Base-by-base conservation (phyloP, 2,329 filamentous ascomycete species). In the Sclerotinia trifoliorum region DNA sequence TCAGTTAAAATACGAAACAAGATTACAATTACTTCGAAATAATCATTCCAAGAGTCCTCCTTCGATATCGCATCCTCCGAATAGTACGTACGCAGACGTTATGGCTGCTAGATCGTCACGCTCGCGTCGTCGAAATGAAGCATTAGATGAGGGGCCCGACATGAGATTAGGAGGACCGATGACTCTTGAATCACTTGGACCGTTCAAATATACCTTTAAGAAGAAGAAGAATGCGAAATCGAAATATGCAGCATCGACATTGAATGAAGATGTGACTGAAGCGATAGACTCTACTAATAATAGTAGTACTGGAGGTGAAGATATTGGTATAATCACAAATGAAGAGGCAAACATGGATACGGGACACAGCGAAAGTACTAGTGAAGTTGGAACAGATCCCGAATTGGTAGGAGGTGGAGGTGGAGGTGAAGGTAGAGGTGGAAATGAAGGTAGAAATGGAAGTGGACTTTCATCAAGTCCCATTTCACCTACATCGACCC, bases 141-240 rank as follows among this genome's bases (percentile, higher is more conserved):
- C n/a, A 3, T 29, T 68, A 17, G 55, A 68, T 35, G 51, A 68
- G 3, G 56, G 51, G 3, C 24, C 32, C n/a, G 69, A 68, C n/a
- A 29, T 68, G 39, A 66, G 10, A 21, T 35, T 70, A 26, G 44
- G 54, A 32, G 66, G 66, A 21, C 69, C 69, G 4, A 62, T 70
- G 66, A 68, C 54, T 54, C 51, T 70, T 24, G 69, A 61, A 52
- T 70, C 69, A 48, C 55, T 70, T 17, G 69, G 69, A 3, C 54
- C 69, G 29, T 70, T 70, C 62, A 70, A 64, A 58, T 70, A 70
- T 42, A 70, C 69, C 4, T 68, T 70, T 32, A 70, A 63, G 24
- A 69, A 67, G 44, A 68, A 68, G 66, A 70, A 66, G 60, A 66
- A 68, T 24, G 21, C 26, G 51, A 54, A 65, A 44, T 32, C 42